Percentiles rank a stretch among this genome's conserved stretches.
phyloP scores from a whole-genome alignment of 1,139 yeast genomes.

The Meyerozyma athensensis region DNA sequence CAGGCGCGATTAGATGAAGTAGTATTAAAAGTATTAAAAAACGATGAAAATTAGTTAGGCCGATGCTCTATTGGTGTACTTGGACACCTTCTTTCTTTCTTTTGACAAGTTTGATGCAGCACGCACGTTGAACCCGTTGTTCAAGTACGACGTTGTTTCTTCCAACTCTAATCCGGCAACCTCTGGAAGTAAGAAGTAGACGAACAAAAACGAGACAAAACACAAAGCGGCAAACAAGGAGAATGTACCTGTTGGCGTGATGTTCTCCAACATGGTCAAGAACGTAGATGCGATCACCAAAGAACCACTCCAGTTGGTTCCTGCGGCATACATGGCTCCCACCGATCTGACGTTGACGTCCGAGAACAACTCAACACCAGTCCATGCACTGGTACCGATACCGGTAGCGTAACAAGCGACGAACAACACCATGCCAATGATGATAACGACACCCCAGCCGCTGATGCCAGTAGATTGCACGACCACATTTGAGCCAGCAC shows the following conservation, averaged over 20 bases:
- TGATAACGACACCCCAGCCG: conserved; percentile 84
- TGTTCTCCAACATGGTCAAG: conserved; percentile 86
- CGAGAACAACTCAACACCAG: conserved; percentile 90
- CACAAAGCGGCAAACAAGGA: conserved; percentile 83
- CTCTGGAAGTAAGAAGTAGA: conserved; percentile 86
- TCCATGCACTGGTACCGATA: conserved; percentile 98
- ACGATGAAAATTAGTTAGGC: no score
- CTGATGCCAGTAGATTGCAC: conserved; percentile 45
- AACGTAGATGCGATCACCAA: conserved; percentile 86
- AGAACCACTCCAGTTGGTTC: conserved; percentile 95
- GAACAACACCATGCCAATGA: conserved; percentile 77
- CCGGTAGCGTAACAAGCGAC: conserved; percentile 92
- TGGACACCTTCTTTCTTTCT: conserved; percentile 31
- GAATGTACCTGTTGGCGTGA: conserved; percentile 94
- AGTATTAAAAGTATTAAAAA: no score
- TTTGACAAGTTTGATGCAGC: conserved; percentile 63
- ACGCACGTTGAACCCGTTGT: conserved; percentile 80
- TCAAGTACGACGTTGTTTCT: conserved; percentile 76
- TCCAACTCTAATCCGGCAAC: conserved; percentile 85
- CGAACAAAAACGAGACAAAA: conserved; percentile 62
- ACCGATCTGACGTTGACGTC: conserved; percentile 84
- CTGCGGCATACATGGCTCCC: conserved; percentile 90
- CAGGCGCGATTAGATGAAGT: not conserved
- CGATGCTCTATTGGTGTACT: conserved; percentile 4
- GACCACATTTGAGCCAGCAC: conserved; percentile 40